Conservation (phyloP, 179 eudicot genomes). For the Dionaea muscipula region DNA sequence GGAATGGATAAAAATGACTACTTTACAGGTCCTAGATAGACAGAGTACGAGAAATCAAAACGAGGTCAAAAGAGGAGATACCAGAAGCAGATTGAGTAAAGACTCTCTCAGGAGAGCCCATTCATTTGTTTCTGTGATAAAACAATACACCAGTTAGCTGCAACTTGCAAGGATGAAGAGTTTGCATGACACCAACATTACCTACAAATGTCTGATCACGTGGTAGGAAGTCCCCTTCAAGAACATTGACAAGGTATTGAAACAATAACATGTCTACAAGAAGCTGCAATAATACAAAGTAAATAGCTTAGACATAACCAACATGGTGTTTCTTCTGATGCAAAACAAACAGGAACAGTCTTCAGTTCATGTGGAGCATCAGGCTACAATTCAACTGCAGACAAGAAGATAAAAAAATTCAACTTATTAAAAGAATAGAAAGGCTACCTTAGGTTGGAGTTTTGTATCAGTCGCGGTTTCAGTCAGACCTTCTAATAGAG, state of each 20-base stretch:
- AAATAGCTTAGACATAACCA: slow-evolving; percentile 6
- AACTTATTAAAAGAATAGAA: neutral
- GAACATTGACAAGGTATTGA: slow-evolving; percentile 54
- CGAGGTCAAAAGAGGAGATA: slow-evolving; percentile 18
- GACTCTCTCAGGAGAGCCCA: slow-evolving; percentile 72
- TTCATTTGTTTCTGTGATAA: slow-evolving; percentile 41
- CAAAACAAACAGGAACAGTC: neutral
- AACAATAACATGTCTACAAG: slow-evolving; percentile 53
- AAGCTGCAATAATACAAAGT: slow-evolving; percentile 36
- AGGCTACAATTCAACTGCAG: neutral
- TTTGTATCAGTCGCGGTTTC: slow-evolving; percentile 26
- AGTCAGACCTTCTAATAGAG: slow-evolving; percentile 43
- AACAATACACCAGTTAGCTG: slow-evolving; percentile 13
- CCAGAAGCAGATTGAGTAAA: slow-evolving; percentile 67
- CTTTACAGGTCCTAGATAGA: neutral
- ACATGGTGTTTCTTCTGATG: neutral
- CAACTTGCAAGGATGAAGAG: slow-evolving; percentile 2
- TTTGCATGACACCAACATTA: slow-evolving; percentile 11
- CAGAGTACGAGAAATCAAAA: neutral
- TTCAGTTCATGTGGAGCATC: neutral
- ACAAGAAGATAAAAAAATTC: neutral
- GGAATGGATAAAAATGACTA: neutral
- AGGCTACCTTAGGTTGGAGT: slow-evolving; percentile 21
- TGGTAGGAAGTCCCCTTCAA: slow-evolving; percentile 69
- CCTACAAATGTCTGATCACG: slow-evolving; percentile 49